Evolutionary conservation across 2,329 filamentous ascomycete genomes (phyloP), one percentile per base, ranked within the genome.

Genomic region (Penicillium sp.): DNA sequence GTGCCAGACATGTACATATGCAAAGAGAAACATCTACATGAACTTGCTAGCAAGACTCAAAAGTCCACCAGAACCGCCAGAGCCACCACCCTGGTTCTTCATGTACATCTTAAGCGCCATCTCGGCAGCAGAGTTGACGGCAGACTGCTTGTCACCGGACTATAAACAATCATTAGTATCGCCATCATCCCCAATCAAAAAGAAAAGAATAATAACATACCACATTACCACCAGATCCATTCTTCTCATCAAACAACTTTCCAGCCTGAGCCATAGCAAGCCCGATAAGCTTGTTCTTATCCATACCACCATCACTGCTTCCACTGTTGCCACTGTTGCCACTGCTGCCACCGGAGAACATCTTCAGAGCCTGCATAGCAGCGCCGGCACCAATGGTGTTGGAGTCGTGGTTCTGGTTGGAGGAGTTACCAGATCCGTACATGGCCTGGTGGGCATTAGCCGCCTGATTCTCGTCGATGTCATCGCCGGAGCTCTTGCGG

Each of bases 31-130:
- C n/a, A 43, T 45, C n/a, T 61, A 68, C 50, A 86, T 63, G 71
- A 89, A 87, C 75, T 88, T 88, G 71, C 81, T 82, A 9, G 86
- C 86, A 70, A 87, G 65, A 54, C 76, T 75, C 77, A 86, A 80
- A 58, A 88, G 67, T 2, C 84, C 81, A 60, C 80, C 74, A 15
- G 78, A 69, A 47, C 78, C 77, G 31, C 31, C 15, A n/a, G 75
- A 74, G 1, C 76, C 75, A 23, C 75, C 69, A n/a, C 77, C 83
- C 72, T 91, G 83, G 67, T 84, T 86, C 84, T 96, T 93, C 80
- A 95, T 78, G 75, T 93, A 96, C 85, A 96, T 89, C 84, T 96
- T 92, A 67, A 96, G 75, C 3, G 92, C 93, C 84, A 90, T 89
- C 81, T 96, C 88, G 2, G 87, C 92, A 3, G 93, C 93, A 73